A percentile compares a stretch with the other conserved stretches of the same genome.
Evolutionary conservation across 257 asterid genomes (phyloP).

Genomic region (Capsicum rhomboideum): DNA sequence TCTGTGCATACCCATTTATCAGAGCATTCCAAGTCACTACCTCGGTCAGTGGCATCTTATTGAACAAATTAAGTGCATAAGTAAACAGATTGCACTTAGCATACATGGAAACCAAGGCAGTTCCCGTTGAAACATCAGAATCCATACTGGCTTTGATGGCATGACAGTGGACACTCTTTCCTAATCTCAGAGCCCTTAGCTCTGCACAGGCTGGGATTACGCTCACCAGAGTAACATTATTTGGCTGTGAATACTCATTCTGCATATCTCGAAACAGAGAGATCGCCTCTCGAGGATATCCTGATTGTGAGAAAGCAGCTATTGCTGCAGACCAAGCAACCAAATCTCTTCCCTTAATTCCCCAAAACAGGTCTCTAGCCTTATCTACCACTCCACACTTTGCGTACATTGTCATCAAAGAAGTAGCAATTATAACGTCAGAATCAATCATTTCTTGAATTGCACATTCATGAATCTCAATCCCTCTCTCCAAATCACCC

Average conservation of each 20-base stretch:
- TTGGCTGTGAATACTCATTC: constrained; percentile 23
- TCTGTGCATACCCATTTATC: constrained; percentile 29
- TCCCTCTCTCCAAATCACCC: constrained; percentile 24
- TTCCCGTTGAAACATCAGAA: constrained; percentile 24
- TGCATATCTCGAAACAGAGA: constrained; percentile 29
- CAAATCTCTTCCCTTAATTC: constrained; percentile 20
- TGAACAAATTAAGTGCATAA: constrained; percentile 23
- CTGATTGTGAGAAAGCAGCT: constrained; percentile 37
- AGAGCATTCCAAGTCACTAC: constrained; percentile 40
- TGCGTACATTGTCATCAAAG: constrained; percentile 36
- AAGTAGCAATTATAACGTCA: constrained; percentile 24
- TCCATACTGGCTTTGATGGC: constrained; percentile 22
- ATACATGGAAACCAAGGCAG: constrained; percentile 39
- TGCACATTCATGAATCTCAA: constrained; percentile 18
- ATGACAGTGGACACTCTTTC: constrained; percentile 31
- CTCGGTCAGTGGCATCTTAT: constrained; percentile 23
- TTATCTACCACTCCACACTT: constrained; percentile 27
- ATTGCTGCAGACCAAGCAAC: constrained; percentile 38
- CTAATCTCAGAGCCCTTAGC: constrained; percentile 12
- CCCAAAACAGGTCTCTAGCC: constrained; percentile 22
- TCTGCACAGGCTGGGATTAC: constrained; percentile 34
- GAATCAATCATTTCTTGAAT: constrained; percentile 19
- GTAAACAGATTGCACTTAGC: constrained; percentile 19
- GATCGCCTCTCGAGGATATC: constrained; percentile 27
- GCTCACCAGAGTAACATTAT: constrained; percentile 24